These are phyloP conservation scores for Aspergillus fijiensis DNA, from an alignment of 2,329 filamentous ascomycete genomes.

Conservation along the genomic window DNA sequence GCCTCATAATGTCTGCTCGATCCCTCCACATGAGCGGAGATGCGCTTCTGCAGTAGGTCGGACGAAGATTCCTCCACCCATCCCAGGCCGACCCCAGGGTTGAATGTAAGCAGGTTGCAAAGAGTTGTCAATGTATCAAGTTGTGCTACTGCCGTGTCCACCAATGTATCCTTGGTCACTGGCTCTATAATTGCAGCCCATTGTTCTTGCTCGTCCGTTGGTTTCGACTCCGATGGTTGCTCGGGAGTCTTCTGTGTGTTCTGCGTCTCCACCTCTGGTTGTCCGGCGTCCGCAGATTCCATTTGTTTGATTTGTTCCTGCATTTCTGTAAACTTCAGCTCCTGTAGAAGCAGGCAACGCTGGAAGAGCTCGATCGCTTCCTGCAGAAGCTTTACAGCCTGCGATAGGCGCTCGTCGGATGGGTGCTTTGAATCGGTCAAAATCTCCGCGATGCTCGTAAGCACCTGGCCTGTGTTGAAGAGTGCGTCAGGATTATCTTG, in stretches of 20 bases:
- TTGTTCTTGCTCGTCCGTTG: conserved; percentile 49
- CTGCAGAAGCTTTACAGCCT: conserved; percentile 56
- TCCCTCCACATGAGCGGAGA: conserved; percentile 53
- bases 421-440: conserved; percentile 54
- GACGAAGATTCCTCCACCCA: conserved; percentile 59
- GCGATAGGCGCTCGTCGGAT: conserved; percentile 41
- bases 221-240: conserved; percentile 21
- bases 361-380: conserved; percentile 63
- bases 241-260: conserved; percentile 11
- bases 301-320: conserved; percentile 45
- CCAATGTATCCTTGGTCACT: conserved; percentile 61
- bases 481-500: conserved; percentile 65
- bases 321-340: conserved; percentile 49
- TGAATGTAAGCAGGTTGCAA: conserved; percentile 50
- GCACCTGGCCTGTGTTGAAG: conserved; percentile 71
- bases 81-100: conserved; percentile 47
- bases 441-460: conserved; percentile 65
- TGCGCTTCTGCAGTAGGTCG: conserved; percentile 53
- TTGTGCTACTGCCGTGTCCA: conserved; percentile 68
- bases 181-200: conserved; percentile 68
- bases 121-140: conserved; percentile 56
- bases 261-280: conserved; percentile 15
- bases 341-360: conserved; percentile 55
- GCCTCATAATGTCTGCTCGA: conserved; percentile 52
- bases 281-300: conserved; percentile 26